Conservation (phyloP, 352 stramenopile species). For the Discostella stelligera region DNA sequence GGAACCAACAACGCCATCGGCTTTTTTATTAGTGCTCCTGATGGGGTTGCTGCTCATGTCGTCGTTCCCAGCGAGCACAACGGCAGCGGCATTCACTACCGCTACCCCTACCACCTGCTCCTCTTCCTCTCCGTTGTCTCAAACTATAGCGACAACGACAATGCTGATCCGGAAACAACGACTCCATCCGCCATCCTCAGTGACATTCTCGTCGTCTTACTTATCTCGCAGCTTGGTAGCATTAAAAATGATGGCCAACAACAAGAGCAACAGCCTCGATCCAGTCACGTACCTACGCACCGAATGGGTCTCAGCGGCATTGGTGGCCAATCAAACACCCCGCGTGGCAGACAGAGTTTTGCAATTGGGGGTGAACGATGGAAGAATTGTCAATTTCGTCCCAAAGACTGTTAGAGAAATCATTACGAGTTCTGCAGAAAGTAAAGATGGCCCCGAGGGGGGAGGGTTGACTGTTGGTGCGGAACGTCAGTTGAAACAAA, state of each 20-base stretch:
- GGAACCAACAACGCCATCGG: neutral
- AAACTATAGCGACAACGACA: no score
- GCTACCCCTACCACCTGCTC: no score
- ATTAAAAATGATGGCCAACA: no score
- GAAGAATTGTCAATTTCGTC: slow-evolving; percentile 72
- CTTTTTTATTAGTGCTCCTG: neutral
- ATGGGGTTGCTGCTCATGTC: no score
- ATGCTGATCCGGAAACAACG: no score
- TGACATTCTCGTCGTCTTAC: no score
- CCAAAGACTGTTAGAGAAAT: slow-evolving; percentile 71
- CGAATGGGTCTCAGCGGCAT: slow-evolving; percentile 75
- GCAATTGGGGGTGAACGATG: slow-evolving; percentile 72
- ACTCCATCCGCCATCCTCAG: no score
- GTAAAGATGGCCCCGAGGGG: slow-evolving; percentile 19
- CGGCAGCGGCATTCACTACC: no score
- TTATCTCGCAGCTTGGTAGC: no score
- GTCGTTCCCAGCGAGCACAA: no score
- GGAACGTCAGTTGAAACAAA: slow-evolving; percentile 66
- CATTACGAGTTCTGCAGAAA: slow-evolving; percentile 64
- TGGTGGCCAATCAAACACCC: slow-evolving; percentile 80
- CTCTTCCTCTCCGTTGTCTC: no score
- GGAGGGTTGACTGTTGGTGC: slow-evolving; percentile 53
- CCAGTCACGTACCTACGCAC: slow-evolving; percentile 75
- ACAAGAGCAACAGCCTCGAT: slow-evolving; percentile 29
- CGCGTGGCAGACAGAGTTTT: slow-evolving; percentile 58